A percentile compares a stretch with the other conserved stretches of the same genome.
These are phyloP conservation scores for Candida boleticola DNA, from an alignment of 805 yeast genomes.

Conservation along the genomic window DNA sequence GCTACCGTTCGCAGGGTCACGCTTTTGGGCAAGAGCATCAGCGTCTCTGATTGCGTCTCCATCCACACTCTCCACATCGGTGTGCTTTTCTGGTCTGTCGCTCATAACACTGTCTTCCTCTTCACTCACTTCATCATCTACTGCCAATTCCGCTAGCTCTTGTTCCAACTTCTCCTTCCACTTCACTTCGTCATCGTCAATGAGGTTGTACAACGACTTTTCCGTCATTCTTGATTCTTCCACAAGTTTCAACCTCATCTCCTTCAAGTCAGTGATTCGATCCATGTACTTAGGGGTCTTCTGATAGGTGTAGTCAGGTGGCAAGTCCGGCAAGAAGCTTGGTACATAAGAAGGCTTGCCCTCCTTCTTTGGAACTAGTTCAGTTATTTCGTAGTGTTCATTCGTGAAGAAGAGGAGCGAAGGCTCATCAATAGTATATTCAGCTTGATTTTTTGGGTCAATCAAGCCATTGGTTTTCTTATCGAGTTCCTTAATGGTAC, in stretches of 20 bases:
- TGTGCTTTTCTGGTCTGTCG: constrained; percentile 6
- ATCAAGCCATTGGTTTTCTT: constrained; percentile 10
- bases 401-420: constrained; percentile 51
- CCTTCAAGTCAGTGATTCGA: constrained; percentile 65
- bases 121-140: constrained; percentile 14
- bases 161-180: constrained; percentile 28
- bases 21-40: not conserved
- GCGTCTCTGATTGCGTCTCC: not conserved
- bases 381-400: constrained; percentile 49
- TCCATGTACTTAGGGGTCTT: constrained; percentile 68
- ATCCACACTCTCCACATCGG: constrained; percentile 2
- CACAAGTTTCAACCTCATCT: constrained; percentile 67
- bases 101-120: constrained; percentile 23
- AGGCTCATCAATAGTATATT: constrained; percentile 29
- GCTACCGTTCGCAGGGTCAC: not conserved
- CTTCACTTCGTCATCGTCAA: constrained; percentile 36
- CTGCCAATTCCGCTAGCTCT: constrained; percentile 17
- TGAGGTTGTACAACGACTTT: constrained; percentile 63
- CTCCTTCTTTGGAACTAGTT: constrained; percentile 52
- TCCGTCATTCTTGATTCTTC: constrained; percentile 83
- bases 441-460: constrained; percentile 7
- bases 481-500: constrained; percentile 8
- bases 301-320: constrained; percentile 91
- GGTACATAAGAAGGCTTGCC: constrained; percentile 54
- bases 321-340: constrained; percentile 78